Base-by-base conservation (phyloP, 192 early-diverging fungal genomes). In the Helicostylum pulchrum region DNA sequence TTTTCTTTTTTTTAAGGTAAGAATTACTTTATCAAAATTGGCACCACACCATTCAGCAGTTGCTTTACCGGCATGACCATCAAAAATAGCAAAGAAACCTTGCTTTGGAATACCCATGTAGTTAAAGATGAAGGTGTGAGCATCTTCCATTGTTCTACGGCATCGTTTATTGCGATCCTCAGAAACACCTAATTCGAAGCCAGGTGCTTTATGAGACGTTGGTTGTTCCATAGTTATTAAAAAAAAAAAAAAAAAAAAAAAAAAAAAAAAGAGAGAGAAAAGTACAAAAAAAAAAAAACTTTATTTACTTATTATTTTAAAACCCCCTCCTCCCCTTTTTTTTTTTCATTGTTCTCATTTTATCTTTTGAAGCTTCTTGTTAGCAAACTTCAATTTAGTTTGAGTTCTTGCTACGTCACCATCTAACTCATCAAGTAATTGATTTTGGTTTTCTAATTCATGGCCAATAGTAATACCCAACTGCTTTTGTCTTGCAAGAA, bases 101-200 rank as follows among this genome's bases (percentile, higher is more conserved):
- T 92, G 87, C 53, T 92, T 91, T 51, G 77, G 70, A 60, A 91
- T 81, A 59, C 85, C 87, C 36, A 83, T 85, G 79, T 90, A 99
- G 72, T 92, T 85, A 67, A 93, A 88, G 61, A 91, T 75, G 74
- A 81, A 91, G 7, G 82, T 83, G 72, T 99, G 96, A 12, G 97
- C 88, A 77, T 99, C 97, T 85, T 99, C 97, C 97, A 99, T 99
- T 9, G 92, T 95, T 70, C 96, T 76, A 61, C 97, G 76, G 71
- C 91, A 94, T 36, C 90, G 84, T 65, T 87, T 88, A 80, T 99
- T 99, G 48, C 91, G 78, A 72, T 96, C 94, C 59, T 94, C 92
- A 26, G 82, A 65, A 46, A 94, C 80, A 14, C 92, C 94, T 15
- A 93, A 62, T 36, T 61, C 47, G 67, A 92, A 91, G 20, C 73